Conservation (phyloP, 768 basidiomycete species). For the Kwoniella bestiolae region DNA sequence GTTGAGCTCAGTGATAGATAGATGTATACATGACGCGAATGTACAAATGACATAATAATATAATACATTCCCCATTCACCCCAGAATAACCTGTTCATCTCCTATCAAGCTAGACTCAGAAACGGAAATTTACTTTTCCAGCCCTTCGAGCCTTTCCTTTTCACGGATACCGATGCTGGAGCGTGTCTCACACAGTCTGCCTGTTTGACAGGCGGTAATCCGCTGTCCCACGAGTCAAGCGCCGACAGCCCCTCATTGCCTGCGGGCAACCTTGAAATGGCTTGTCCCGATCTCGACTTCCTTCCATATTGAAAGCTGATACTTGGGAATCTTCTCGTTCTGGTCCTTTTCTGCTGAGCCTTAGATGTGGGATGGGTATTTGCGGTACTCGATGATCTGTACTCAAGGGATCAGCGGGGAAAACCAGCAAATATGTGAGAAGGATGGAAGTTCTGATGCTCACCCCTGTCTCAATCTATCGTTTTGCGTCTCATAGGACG, state of each 20-base stretch:
- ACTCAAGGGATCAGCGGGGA: too few relatives aligned
- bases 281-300: too few relatives aligned
- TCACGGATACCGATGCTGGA: background rate
- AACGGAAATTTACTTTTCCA: background rate
- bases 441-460: background rate
- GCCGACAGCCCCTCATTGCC: too few relatives aligned
- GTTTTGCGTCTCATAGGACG: background rate
- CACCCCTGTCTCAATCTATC: background rate
- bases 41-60: too few relatives aligned
- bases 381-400: background rate
- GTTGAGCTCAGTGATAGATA: too few relatives aligned
- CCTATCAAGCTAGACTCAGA: background rate
- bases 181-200: background rate
- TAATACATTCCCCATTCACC: too few relatives aligned
- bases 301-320: too few relatives aligned
- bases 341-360: background rate
- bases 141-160: background rate
- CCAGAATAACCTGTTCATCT: too few relatives aligned
- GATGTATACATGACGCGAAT: too few relatives aligned
- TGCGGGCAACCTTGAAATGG: too few relatives aligned
- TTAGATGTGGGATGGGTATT: background rate
- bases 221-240: conserved; percentile 1
- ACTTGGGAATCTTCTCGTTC: too few relatives aligned
- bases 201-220: background rate
- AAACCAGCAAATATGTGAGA: too few relatives aligned